Percentiles rank a stretch among this genome's conserved stretches.
Conservation (phyloP, 768 basidiomycete species). For the Russula sp. region DNA sequence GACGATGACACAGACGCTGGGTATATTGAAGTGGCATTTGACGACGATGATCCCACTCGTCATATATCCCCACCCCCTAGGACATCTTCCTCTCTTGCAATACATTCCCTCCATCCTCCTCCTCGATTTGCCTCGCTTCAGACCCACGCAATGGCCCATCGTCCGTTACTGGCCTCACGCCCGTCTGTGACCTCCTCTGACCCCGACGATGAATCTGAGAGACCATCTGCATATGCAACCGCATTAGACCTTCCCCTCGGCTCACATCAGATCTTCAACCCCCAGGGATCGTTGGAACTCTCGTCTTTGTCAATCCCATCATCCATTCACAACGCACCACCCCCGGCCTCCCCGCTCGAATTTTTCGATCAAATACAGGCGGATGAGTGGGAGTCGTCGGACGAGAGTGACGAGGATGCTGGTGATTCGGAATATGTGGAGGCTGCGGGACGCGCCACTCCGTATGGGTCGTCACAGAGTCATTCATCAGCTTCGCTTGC, state of each 20-base stretch:
- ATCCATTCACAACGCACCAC: slow-evolving; percentile 58
- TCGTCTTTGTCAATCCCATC: slow-evolving; percentile 45
- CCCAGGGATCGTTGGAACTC: slow-evolving; percentile 44
- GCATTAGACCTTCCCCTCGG: slow-evolving; percentile 17
- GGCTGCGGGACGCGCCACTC: slow-evolving; percentile 28
- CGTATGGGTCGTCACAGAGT: slow-evolving; percentile 15
- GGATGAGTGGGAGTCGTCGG: slow-evolving; percentile 64
- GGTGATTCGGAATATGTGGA: slow-evolving; percentile 30
- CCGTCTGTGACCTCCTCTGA: slow-evolving; percentile 28
- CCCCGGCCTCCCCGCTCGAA: slow-evolving; percentile 60
- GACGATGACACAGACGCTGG: slow-evolving; percentile 10
- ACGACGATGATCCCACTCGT: slow-evolving; percentile 20
- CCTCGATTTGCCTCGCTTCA: slow-evolving; percentile 22
- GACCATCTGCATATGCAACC: slow-evolving; percentile 28
- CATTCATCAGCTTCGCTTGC: slow-evolving; percentile 15
- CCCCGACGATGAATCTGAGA: slow-evolving; percentile 30
- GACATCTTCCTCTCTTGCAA: slow-evolving; percentile 28
- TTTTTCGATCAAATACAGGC: slow-evolving; percentile 76
- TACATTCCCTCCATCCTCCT: slow-evolving; percentile 26
- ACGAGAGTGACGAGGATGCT: slow-evolving; percentile 40
- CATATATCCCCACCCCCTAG: slow-evolving; percentile 30
- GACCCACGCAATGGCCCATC: background rate
- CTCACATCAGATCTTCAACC: background rate
- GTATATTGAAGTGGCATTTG: background rate
- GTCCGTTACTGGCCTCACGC: slow-evolving; percentile 7